Base-by-base conservation (phyloP, 2,329 filamentous ascomycete genomes). In the Penicillium sp. region DNA sequence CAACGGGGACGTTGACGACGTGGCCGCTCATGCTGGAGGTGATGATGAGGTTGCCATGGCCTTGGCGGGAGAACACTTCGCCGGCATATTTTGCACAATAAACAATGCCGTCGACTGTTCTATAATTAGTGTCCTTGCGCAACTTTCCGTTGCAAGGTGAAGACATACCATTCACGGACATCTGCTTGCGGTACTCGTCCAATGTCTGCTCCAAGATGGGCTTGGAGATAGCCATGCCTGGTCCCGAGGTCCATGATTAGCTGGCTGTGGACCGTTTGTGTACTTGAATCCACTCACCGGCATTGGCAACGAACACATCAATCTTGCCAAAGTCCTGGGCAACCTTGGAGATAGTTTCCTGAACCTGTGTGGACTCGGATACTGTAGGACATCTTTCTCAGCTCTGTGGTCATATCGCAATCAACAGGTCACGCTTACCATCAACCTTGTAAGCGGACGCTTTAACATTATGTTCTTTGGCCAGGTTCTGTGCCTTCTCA, bases 181-280 rank as follows among this genome's bases (percentile, higher is more conserved):
- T 79, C 54, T 81, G 78, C 53, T 75, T 74, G 32, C 66, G 68
- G 59, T 82, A 84, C 57, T 83, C 80, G 3, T 80, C 75, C 0
- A 83, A 61, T 0, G 75, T 79, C 57, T 79, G 77, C 46, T 85
- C 82, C 1, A 83, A 67, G 13, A 85, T 78, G 0, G 80, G 77
- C 61, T 84, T 83, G 0, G 78, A 81, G 29, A 80, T 81, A 4
- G 77, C 77, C 69, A 80, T 81, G 16, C 79, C 68, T 71, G 7
- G 38, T 18, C n/a, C 36, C 79, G 67, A 70, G 7, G 38, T 18
- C n/a, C 36, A n/a, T 18, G 3, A 27, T 54, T 13, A 34, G 22
- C 40, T 43, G 55, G 61, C 51, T 21, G 31, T 8, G 41, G 46
- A 27, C n/a, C 10, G 13, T 4, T 16, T 43, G 3, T 8, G 3